Evolutionary conservation across 345 rosid species (phyloP), one percentile per base, ranked within the genome.

Genomic region (Eucalyptus rudis): DNA sequence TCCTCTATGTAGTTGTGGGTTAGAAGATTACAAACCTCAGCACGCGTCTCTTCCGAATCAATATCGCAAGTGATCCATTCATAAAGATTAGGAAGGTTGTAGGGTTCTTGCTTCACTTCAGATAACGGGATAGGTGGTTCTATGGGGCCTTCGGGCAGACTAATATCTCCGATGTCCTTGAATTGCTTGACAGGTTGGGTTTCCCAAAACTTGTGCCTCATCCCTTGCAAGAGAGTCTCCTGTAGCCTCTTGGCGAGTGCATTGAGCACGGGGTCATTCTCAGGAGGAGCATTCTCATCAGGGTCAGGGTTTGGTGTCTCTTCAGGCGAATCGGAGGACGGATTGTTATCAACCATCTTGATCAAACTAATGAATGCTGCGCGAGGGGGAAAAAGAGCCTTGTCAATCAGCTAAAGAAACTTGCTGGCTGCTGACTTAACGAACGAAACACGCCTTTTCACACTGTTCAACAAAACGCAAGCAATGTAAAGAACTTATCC

Each of bases 31-130:
- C 94, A 95, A 25, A 96, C 99, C 93, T 97, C 98, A 2, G 89
- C 87, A n/a, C 95, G 96, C 81, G 93, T 96, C 68, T 95, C 95
- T 54, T 97, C 99, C 2, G 93, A 94, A 71, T 93, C 93, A 91
- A 97, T 94, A 86, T 97, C 98, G 89, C 98, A 97, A 5, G 93
- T 94, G 89, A 90, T 86, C 94, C 94, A 94, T 86, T 93, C 94
- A 45, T 93, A 93, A 3, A 86, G 90, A 50, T 86, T 81, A 13
- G 94, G 95, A 79, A 94, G 94, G 91, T 92, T 93, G 86, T 93
- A 93, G 40, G 96, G 95, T 86, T 94, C 96, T 90, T 91, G 91
- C 87, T 91, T 93, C 7, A 93, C 94, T 90, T 93, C 94, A 68
- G 92, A 90, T 58, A 93, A 51, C 4, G 89, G 90, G 13, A 86